Base-by-base conservation (phyloP, 129 eudicot genomes). In the Kitagawia praeruptora region DNA sequence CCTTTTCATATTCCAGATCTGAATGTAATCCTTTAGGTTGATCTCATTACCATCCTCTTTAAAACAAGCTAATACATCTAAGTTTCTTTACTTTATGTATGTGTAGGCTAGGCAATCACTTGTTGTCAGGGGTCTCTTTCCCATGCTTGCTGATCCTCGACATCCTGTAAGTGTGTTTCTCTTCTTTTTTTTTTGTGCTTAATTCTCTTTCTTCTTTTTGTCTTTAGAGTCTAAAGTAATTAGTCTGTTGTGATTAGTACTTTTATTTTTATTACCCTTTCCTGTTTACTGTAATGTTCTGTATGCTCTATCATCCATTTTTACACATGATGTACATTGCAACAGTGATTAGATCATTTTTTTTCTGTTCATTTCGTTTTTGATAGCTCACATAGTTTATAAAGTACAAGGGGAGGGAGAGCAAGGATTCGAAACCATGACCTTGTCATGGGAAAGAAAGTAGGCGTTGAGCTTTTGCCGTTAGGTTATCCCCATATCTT, bases 121-220 rank as follows among this genome's bases (percentile, higher is more conserved):
- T 82, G 89, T 88, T 27, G 93, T 91, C 58, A 76, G 93, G 82
- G 89, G 95, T 23, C 93, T 91, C 80, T 93, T 91, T 80, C 98
- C 98, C 79, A 86, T 93, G 91, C 98, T 93, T 80, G 98, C 96
- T 69, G 98, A 93, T 89, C 93, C 95, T 78, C 87, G 93, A 46
- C 95, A 93, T 84, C 91, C 98, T 44, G 97, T 93, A 83, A 86
- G 93, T 75, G 63, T 41, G n/a, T n/a, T 81, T 51, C 38, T 77
- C 69, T 34, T 34, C 1, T 34, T 34, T 34, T 34, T 34, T 34
- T 34, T 34, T 34, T 34, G 37, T 34, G 37, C 37, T 34, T 34
- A 34, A 34, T 81, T 51, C 28, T 77, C 69, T 23, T 82, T 82
- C 39, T 64, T 64, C 18, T 15, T 67, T 67, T 15, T 15, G 18